A percentile compares a stretch with the other conserved stretches of the same genome.
phyloP scores from a whole-genome alignment of 2,329 filamentous ascomycete species.

The Aureobasidium sp. region DNA sequence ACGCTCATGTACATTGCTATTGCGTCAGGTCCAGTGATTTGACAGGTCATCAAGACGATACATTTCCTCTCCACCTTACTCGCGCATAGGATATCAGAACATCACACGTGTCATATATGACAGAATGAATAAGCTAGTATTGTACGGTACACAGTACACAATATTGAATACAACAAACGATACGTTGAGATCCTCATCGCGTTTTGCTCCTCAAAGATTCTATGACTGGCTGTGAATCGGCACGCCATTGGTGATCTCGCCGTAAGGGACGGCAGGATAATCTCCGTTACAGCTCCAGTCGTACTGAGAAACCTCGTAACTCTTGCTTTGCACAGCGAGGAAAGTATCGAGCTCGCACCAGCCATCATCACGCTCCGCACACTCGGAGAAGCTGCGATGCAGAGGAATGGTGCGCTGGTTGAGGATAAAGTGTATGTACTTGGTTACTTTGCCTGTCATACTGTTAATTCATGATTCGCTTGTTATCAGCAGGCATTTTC shows the following conservation, averaged over 20 bases:
- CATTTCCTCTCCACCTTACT: too few species aligned
- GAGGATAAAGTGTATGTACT: conserved; percentile 17
- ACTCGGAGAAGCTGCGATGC: conserved; percentile 56
- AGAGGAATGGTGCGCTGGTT: conserved; percentile 64
- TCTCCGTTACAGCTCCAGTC: conserved; percentile 59
- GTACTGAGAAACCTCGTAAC: conserved; percentile 51
- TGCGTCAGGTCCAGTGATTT: neutral
- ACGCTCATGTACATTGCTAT: neutral
- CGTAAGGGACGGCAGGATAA: conserved; percentile 42
- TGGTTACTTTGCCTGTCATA: conserved; percentile 17
- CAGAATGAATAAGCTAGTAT: neutral
- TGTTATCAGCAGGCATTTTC: neutral
- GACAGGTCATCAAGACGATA: too few species aligned
- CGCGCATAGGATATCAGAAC: too few species aligned
- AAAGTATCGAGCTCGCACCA: conserved; percentile 71
- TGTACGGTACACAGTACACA: neutral
- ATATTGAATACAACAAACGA: neutral
- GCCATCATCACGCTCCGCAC: conserved; percentile 59
- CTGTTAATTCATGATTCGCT: neutral
- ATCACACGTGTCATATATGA: too few species aligned
- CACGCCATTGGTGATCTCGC: conserved; percentile 43
- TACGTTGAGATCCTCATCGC: neutral
- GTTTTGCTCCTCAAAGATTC: too few species aligned
- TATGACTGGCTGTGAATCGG: conserved; percentile 23
- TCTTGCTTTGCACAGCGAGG: conserved; percentile 51